Evolutionary conservation across 2,329 filamentous ascomycete genomes (phyloP), one percentile per base, ranked within the genome.

Genomic region (Aspergillus sojae): DNA sequence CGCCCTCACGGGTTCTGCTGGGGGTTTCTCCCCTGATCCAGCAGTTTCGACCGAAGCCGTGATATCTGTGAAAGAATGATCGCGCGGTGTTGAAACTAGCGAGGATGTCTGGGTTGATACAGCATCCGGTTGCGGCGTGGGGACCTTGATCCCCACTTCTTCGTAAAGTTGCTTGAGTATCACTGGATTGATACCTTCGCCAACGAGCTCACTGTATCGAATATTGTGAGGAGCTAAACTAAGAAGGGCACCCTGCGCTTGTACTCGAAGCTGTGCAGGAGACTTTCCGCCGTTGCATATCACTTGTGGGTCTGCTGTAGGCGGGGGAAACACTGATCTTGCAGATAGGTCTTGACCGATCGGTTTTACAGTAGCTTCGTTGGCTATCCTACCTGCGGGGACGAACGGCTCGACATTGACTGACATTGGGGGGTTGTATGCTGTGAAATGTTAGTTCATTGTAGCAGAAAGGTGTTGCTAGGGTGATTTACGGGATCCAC

Each of bases 181-280:
- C 1, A 77, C 76, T 41, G 85, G 82, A 68, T 93, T 86, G 48
- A 94, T 84, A 0, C 92, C 91, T 75, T 94, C 91, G 12, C 88
- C 83, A 14, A 94, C 81, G 62, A 94, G 89, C 64, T 92, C 85
- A 60, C 90, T 84, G 72, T 89, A 96, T 23, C 87, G 87, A 62
- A 96, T 87, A 56, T 92, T 90, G 63, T 91, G 81, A 45, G 80
- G 78, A 14, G 77, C 75, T 3, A 94, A 79, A 43, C 86, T 84
- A 34, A 92, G 76, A 45, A 94, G 87, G 4, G 91, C 89, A 28
- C 86, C 85, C 71, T 88, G 86, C 0, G 91, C 91, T 62, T 80
- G 76, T 26, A 78, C 70, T 55, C 78, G 77, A 59, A 82, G 69
- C 62, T 82, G 80, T 16, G 73, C 65, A 11, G 71, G 69, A 7